Evolutionary conservation across 129 eudicot genomes (phyloP).

Genomic region (Deinandra increscens): DNA sequence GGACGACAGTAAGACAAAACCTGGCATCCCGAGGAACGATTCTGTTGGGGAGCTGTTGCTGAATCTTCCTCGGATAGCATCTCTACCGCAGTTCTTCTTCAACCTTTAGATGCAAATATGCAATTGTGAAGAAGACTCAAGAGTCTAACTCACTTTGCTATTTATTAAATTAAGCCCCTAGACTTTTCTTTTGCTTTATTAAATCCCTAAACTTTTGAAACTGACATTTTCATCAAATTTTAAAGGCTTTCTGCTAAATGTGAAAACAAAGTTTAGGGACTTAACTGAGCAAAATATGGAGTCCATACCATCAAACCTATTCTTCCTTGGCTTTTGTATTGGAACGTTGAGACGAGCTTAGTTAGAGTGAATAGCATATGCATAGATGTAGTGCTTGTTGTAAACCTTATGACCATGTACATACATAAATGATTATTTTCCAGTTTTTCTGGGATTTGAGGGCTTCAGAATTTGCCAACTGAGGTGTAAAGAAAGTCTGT

Average conservation of each 20-base stretch:
- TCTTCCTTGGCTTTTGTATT: slow-evolving; percentile 14
- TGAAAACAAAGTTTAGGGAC: background rate
- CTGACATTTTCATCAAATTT: background rate
- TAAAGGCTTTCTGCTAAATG: background rate
- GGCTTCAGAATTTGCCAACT: background rate
- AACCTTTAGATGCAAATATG: slow-evolving; percentile 46
- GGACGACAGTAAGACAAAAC: slow-evolving; percentile 33
- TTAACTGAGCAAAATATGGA: background rate
- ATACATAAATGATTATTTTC: slow-evolving; percentile 14
- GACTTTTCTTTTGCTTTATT: background rate
- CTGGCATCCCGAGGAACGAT: slow-evolving; percentile 71
- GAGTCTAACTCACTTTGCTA: no score
- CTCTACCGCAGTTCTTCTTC: slow-evolving; percentile 71
- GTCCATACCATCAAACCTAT: background rate
- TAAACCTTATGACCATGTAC: slow-evolving; percentile 22
- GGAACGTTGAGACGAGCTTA: background rate
- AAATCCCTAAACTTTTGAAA: background rate
- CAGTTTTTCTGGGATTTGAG: slow-evolving; percentile 12
- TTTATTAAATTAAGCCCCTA: background rate
- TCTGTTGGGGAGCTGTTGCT: slow-evolving; percentile 84
- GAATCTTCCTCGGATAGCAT: slow-evolving; percentile 85
- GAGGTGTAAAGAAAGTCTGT: no score
- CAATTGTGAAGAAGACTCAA: no score
- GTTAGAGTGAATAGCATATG: slow-evolving; percentile 9
- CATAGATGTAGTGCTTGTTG: slow-evolving; percentile 23